A percentile compares a stretch with the other conserved stretches of the same genome.
phyloP scores from a whole-genome alignment of 2,329 filamentous ascomycete species.

The Sclerotinia minor region DNA sequence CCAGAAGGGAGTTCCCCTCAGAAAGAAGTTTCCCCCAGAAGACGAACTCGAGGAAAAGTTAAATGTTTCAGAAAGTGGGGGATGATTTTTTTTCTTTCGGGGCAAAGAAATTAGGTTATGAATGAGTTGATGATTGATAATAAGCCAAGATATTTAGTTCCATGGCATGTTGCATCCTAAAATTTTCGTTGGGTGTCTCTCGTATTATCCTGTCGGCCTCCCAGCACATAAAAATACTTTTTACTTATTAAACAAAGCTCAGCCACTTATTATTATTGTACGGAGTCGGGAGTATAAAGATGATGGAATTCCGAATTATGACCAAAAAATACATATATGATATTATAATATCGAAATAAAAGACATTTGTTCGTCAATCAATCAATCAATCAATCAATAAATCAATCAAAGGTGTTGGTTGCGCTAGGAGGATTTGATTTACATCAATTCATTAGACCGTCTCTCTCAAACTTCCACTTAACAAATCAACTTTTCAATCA shows the following conservation, averaged over 20 bases:
- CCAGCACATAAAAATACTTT: not conserved
- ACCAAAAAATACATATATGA: too few species aligned
- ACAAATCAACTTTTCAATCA: not conserved
- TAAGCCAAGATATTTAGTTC: slow-evolving; percentile 9
- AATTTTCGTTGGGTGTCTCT: slow-evolving; percentile 4
- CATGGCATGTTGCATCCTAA: not conserved
- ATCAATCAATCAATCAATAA: not conserved
- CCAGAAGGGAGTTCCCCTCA: too few species aligned
- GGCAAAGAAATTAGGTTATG: not conserved
- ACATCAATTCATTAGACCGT: not conserved
- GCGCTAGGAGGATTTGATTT: not conserved
- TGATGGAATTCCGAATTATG: not conserved
- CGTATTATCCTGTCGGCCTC: slow-evolving; percentile 11
- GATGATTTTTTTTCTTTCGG: not conserved
- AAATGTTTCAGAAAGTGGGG: too few species aligned
- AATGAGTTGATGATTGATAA: not conserved
- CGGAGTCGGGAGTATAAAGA: not conserved
- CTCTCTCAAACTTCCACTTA: slow-evolving; percentile 3
- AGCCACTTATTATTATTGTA: slow-evolving; percentile 7
- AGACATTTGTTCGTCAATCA: too few species aligned
- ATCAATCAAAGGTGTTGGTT: not conserved
- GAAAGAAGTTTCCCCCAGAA: too few species aligned
- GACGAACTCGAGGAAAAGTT: too few species aligned
- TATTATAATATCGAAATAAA: too few species aligned
- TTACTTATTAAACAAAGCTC: slow-evolving; percentile 11